Evolutionary conservation across 805 yeast genomes (phyloP), one percentile per base, ranked within the genome.

Genomic region (Suhomyces kilbournensis): DNA sequence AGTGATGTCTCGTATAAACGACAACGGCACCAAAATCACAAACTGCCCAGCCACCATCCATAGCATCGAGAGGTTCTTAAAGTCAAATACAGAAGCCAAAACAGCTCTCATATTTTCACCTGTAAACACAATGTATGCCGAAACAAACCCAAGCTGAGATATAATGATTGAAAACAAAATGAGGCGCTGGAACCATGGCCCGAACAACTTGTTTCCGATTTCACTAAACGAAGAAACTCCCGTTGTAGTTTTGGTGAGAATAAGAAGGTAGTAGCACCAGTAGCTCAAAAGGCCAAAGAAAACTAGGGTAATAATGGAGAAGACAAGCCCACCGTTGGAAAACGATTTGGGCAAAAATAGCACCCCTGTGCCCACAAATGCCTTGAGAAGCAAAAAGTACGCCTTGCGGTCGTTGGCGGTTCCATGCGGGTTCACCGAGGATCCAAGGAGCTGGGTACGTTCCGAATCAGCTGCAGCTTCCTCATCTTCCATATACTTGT

Each of bases 101-200:
- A 88, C 87, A 0, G 93, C 91, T 40, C 76, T 72, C 28, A 88
- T 60, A 63, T 88, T 88, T 55, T 86, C 87, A 1, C 89, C 82
- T 0, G 93, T 86, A 67, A 88, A 88, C 1, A 88, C 88, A 58
- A 86, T 84, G 65, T 88, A 88, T 0, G 94, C 90, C 14, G 89
- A 89, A 8, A 86, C 87, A 63, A 88, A 88, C 0, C 96, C 96
- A 52, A 88, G 70, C 64, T 88, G 96, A 0, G 93, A 84, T 12
- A 86, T 60, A 10, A 86, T 80, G 50, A 88, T 78, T 1, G 93
- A 85, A 12, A 75, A 61, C 43, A 88, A 67, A 51, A 88, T 88
- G 47, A 86, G 64, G 45, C 77, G 70, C 64, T 84, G 89, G 74
- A 88, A 74, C 79, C 84, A 80, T 2, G 66, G 66, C 1, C 94